phyloP scores from a whole-genome alignment of 2,329 filamentous ascomycete species.

The Aureobasidium sp. region DNA sequence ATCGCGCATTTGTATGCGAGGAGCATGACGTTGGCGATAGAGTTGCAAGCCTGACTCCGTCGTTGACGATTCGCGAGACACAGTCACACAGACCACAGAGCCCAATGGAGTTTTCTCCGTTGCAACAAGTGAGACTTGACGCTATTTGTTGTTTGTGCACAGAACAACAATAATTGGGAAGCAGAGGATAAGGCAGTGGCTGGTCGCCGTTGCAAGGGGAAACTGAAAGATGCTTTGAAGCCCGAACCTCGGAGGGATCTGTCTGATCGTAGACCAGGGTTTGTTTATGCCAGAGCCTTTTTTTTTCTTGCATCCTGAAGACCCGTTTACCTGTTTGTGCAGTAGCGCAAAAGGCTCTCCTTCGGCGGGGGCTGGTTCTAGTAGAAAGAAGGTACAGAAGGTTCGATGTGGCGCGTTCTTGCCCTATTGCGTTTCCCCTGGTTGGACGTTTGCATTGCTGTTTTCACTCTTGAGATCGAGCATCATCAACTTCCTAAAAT shows the following conservation, averaged over 20 bases:
- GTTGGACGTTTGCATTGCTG: not conserved
- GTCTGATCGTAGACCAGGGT: not conserved
- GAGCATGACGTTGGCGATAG: not conserved
- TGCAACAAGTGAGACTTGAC: not conserved
- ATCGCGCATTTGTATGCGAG: not conserved
- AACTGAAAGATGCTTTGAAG: not conserved
- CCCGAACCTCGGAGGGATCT: not conserved
- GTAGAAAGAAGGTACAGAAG: not conserved
- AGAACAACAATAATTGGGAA: not conserved
- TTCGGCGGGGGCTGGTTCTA: not conserved
- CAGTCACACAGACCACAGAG: not conserved
- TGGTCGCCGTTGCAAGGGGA: not conserved
- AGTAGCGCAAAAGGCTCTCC: not conserved
- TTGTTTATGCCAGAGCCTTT: too few relatives aligned
- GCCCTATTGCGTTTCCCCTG: not conserved
- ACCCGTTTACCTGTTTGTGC: not conserved
- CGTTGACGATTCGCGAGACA: not conserved
- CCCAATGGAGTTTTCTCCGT: not conserved
- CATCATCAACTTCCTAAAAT: not conserved
- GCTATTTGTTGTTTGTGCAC: not conserved
- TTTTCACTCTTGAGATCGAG: not conserved
- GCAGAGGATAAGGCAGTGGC: not conserved
- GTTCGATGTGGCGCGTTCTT: not conserved
- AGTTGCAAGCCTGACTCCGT: not conserved
- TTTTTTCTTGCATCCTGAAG: not conserved